Evolutionary conservation across 2,329 filamentous ascomycete genomes (phyloP).

Genomic region (Neopestalotiopsis clavispora): DNA sequence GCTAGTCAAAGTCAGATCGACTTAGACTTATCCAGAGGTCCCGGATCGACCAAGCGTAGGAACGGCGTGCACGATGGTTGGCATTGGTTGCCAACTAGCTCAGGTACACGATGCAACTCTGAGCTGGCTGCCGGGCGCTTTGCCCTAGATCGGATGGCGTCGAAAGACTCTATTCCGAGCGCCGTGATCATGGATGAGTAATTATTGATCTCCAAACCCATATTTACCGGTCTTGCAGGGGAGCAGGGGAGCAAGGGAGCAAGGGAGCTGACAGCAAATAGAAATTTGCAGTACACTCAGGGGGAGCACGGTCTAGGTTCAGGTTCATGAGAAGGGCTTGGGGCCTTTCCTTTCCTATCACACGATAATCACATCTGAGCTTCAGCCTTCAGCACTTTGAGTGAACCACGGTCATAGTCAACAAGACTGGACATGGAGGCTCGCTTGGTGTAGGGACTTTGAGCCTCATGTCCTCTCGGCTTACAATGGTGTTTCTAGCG

Average conservation of each 20-base stretch:
- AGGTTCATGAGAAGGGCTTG: too few species aligned
- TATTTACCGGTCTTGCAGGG: too few species aligned
- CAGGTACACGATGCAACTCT: background rate
- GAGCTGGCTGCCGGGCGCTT: slow-evolving; percentile 6
- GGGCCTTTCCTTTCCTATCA: too few species aligned
- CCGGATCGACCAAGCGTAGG: slow-evolving; percentile 5
- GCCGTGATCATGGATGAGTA: background rate
- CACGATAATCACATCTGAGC: too few species aligned
- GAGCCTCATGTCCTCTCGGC: background rate
- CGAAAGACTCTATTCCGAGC: background rate
- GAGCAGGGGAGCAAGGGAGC: too few species aligned
- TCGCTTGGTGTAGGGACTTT: background rate
- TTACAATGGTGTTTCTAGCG: background rate
- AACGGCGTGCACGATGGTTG: background rate
- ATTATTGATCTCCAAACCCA: background rate
- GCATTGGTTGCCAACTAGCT: slow-evolving; percentile 1
- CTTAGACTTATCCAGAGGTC: slow-evolving; percentile 8
- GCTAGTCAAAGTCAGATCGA: slow-evolving; percentile 11
- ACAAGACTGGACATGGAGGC: too few species aligned
- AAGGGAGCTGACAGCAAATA: too few species aligned
- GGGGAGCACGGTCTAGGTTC: too few species aligned
- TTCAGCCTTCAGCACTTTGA: too few species aligned
- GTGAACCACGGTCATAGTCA: too few species aligned
- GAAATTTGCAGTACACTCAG: too few species aligned
- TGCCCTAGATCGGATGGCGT: background rate